Evolutionary conservation across 805 yeast species (phyloP).

Genomic region (Ogataea angusta): DNA sequence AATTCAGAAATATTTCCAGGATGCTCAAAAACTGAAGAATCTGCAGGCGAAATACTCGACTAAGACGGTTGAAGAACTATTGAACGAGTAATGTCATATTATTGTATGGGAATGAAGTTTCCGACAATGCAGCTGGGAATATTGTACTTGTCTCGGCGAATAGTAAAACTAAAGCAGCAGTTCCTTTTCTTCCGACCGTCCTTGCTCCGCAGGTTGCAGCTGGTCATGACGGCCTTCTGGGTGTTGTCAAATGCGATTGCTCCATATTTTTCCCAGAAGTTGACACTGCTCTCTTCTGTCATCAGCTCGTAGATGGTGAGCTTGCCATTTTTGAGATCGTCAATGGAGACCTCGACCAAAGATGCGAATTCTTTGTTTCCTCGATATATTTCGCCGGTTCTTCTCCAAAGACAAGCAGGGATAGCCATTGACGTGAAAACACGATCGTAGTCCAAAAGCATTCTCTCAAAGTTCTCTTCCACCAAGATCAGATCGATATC

Average conservation of each 20-base stretch:
- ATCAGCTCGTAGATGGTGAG: conserved; percentile 88
- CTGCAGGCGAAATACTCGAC: neutral
- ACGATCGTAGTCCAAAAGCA: conserved; percentile 89
- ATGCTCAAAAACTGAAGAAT: conserved; percentile 12
- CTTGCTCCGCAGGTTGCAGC: conserved; percentile 80
- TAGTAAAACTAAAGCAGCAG: conserved; percentile 93
- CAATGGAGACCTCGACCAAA: conserved; percentile 83
- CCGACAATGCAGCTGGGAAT: conserved; percentile 97
- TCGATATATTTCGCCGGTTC: conserved; percentile 93
- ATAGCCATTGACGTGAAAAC: conserved; percentile 97
- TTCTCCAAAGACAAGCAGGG: conserved; percentile 95
- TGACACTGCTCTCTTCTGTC: conserved; percentile 95
- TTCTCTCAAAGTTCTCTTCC: conserved; percentile 90
- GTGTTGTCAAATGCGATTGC: conserved; percentile 95
- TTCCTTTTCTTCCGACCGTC: conserved; percentile 78
- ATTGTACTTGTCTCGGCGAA: conserved; percentile 86
- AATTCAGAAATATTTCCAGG: conserved; percentile 24
- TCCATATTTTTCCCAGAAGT: conserved; percentile 96
- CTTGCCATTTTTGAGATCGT: conserved; percentile 88
- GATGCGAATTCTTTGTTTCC: conserved; percentile 97
- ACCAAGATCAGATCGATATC: conserved; percentile 90
- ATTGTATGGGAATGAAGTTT: conserved; percentile 77
- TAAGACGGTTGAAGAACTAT: conserved; percentile 4
- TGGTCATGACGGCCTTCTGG: conserved; percentile 90
- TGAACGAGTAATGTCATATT: neutral